Base-by-base conservation (phyloP, 441 rosid species). In the Daphne laureola region DNA sequence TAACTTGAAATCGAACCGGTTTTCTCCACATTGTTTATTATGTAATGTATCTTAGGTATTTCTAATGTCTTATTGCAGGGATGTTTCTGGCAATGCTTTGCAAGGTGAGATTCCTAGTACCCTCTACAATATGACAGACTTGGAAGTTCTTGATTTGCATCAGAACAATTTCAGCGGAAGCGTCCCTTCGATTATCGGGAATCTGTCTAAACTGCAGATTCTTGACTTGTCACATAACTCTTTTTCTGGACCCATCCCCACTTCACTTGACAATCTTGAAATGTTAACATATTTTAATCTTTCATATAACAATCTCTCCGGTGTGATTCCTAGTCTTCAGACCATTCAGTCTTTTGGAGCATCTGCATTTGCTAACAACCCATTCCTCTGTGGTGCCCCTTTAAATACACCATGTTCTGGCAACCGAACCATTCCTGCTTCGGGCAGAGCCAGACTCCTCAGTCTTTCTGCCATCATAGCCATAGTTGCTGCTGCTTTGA, bases 401-500 rank as follows among this genome's bases (percentile, higher is more conserved):
- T 72, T 91, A 63, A 62, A 60, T 15, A 58, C 59, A 21, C 50
- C 87, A 38, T 91, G 98, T 77, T 69, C 77, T 12, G 57, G 48
- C 43, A 51, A 52, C 17, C 57, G 62, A 48, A 67, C 17, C 44
- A 61, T 69, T 63, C 48, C 65, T 5, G 14, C 66, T 52, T 17
- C 78, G 8, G 67, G 71, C 62, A 74, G 65, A 36, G 74, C 77
- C 2, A 69, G 67, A 53, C 76, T 79, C 58, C 84, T 88, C 31
- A 79, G 88, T 62, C 77, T 69, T 67, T 82, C 98, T n/a, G 95
- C 73, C 49, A 82, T 92, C 68, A 69, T 92, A 41, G 91, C 82
- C 31, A 92, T 92, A 56, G 73, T 81, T 21, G 96, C 96, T 0
- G 94, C 94, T 17, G 87, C 93, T 47, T 61, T 79, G 75, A 92